These are phyloP conservation scores for Globisporangium yorkense DNA, from an alignment of 352 stramenopile genomes.

Conservation along the genomic window DNA sequence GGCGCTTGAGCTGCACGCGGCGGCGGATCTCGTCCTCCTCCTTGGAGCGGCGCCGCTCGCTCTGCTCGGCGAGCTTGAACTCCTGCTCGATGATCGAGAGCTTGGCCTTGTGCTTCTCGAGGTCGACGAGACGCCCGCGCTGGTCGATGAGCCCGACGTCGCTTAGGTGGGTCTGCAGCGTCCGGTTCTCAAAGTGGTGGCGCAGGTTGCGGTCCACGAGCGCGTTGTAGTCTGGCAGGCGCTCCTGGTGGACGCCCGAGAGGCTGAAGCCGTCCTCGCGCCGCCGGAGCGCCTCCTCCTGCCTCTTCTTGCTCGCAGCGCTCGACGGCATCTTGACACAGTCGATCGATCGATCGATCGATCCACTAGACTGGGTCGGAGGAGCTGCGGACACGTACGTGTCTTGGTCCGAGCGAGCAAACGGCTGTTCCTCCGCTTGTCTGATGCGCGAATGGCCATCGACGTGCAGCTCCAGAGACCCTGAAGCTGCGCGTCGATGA, in stretches of 20 bases:
- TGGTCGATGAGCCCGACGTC: conserved; percentile 82
- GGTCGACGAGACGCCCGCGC: conserved; percentile 84
- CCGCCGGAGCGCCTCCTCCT: conserved; percentile 37
- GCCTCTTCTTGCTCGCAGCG: conserved; percentile 26
- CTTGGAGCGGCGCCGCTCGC: conserved; percentile 55
- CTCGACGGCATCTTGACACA: not conserved
- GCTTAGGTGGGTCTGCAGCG: conserved; percentile 74
- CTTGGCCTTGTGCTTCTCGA: conserved; percentile 87
- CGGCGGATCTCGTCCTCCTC: conserved; percentile 87
- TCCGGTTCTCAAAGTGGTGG: conserved; percentile 84
- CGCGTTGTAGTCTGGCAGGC: conserved; percentile 82
- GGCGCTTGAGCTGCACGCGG: conserved; percentile 85
- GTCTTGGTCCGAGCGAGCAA: too few species aligned
- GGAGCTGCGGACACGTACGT: too few species aligned
- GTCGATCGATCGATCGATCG: too few species aligned
- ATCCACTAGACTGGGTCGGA: too few species aligned
- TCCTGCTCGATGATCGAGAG: conserved; percentile 91
- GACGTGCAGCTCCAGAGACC: too few species aligned
- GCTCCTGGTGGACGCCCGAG: conserved; percentile 56
- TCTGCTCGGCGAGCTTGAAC: conserved; percentile 84
- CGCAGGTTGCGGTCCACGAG: conserved; percentile 86
- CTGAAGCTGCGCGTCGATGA: too few species aligned
- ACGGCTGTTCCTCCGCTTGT: too few species aligned
- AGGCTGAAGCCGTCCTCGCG: conserved; percentile 59
- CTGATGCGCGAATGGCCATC: too few species aligned